Evolutionary conservation across 768 basidiomycete genomes (phyloP).

Genomic region (Postia placenta): DNA sequence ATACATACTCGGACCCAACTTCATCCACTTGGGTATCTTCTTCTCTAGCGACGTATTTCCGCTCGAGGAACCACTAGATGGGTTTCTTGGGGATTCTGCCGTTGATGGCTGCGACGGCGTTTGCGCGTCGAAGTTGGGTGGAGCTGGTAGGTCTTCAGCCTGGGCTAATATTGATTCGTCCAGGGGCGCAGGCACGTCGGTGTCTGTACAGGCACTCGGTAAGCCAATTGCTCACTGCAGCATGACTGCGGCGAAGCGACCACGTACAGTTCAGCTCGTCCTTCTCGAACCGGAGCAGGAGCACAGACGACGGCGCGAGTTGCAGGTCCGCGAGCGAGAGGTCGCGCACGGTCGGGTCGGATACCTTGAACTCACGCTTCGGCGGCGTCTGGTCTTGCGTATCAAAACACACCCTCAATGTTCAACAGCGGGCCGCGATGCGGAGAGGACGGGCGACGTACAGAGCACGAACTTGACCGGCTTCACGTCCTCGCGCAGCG

Average conservation of each 20-base stretch:
- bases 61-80: too few species aligned
- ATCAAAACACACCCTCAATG: neutral
- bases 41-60: conserved; percentile 6
- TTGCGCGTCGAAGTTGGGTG: conserved; percentile 33
- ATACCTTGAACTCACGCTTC: conserved; percentile 76
- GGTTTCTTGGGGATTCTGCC: neutral
- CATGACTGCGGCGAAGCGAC: neutral
- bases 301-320: conserved; percentile 73
- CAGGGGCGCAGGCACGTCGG: conserved; percentile 58
- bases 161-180: conserved; percentile 45
- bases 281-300: conserved; percentile 72
- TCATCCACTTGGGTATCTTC: conserved; percentile 79
- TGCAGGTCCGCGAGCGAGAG: conserved; percentile 62
- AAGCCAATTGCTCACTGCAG: neutral
- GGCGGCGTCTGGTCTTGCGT: conserved; percentile 72
- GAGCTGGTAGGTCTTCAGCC: conserved; percentile 63
- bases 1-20: conserved; percentile 50
- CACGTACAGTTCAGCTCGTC: conserved; percentile 60
- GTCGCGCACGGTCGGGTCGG: conserved; percentile 67
- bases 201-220: conserved; percentile 37
- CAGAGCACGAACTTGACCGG: conserved; percentile 81
- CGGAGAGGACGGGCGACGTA: conserved; percentile 31
- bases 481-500: conserved; percentile 69
- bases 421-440: neutral
- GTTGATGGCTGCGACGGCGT: conserved; percentile 3